These are phyloP conservation scores for Neurospora tetrasperma DNA, from an alignment of 495 filamentous ascomycete species.

Conservation along the genomic window DNA sequence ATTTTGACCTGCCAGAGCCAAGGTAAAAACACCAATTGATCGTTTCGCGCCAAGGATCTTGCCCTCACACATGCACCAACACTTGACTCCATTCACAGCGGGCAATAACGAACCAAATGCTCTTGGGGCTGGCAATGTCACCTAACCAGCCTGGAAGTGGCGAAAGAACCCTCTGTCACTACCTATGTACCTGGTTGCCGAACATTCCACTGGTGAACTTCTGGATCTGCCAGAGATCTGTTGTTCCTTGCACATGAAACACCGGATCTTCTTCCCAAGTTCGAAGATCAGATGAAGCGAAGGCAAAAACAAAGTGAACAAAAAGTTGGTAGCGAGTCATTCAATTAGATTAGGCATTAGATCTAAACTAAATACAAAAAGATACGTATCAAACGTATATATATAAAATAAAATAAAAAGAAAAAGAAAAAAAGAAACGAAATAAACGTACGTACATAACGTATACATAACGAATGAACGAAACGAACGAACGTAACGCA, in stretches of 20 bases:
- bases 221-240: not conserved
- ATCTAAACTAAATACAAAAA: not conserved
- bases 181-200: too few relatives aligned
- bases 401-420: constrained; percentile 1
- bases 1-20: too few relatives aligned
- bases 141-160: too few relatives aligned
- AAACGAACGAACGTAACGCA: constrained; percentile 5
- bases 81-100: too few relatives aligned
- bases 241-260: not conserved
- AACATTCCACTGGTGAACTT: not conserved
- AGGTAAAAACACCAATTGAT: too few relatives aligned
- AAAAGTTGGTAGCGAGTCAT: not conserved
- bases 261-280: not conserved
- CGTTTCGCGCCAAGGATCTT: too few relatives aligned
- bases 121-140: too few relatives aligned
- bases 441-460: constrained; percentile 8
- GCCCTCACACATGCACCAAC: too few relatives aligned
- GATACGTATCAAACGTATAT: not conserved
- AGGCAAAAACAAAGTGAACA: not conserved
- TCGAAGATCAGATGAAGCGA: not conserved
- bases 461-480: not conserved
- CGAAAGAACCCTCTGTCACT: too few relatives aligned
- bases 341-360: not conserved
- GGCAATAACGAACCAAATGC: too few relatives aligned
- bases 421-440: not conserved